phyloP scores from a whole-genome alignment of 257 asterid species.

The Gentiana dahurica region DNA sequence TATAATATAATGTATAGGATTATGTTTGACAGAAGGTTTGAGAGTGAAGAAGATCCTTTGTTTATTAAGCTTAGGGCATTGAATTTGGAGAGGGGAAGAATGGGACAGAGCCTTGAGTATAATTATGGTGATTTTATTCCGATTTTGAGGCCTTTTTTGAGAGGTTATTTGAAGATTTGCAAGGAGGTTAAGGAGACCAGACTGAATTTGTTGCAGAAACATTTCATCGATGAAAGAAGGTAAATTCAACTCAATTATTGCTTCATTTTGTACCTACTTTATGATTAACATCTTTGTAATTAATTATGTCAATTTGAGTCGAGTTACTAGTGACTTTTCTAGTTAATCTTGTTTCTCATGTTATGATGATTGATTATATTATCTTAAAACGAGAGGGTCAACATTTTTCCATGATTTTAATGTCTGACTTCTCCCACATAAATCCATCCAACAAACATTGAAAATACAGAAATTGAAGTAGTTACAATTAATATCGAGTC shows the following conservation, averaged over 20 bases:
- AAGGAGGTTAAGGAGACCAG: slow-evolving; percentile 66
- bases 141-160: slow-evolving; percentile 77
- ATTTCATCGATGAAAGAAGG: slow-evolving; percentile 85
- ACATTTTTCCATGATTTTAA: too few relatives aligned
- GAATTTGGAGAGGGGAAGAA: slow-evolving; percentile 87
- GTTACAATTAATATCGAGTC: too few relatives aligned
- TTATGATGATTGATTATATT: too few relatives aligned
- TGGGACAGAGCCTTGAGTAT: slow-evolving; percentile 93
- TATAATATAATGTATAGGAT: slow-evolving; percentile 81
- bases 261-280: not conserved
- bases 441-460: too few relatives aligned
- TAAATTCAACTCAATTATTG: slow-evolving; percentile 19
- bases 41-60: slow-evolving; percentile 75
- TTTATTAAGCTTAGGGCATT: slow-evolving; percentile 58
- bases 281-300: too few relatives aligned
- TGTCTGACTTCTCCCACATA: too few relatives aligned
- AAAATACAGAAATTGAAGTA: too few relatives aligned
- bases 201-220: slow-evolving; percentile 66
- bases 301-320: too few relatives aligned
- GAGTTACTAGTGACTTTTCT: too few relatives aligned
- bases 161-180: slow-evolving; percentile 77
- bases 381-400: too few relatives aligned
- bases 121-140: slow-evolving; percentile 95
- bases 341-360: too few relatives aligned
- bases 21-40: slow-evolving; percentile 84